Percentiles rank a stretch among this genome's conserved stretches.
Evolutionary conservation across 2,329 filamentous ascomycete genomes (phyloP).

Genomic region (Celoporthe dispersa): DNA sequence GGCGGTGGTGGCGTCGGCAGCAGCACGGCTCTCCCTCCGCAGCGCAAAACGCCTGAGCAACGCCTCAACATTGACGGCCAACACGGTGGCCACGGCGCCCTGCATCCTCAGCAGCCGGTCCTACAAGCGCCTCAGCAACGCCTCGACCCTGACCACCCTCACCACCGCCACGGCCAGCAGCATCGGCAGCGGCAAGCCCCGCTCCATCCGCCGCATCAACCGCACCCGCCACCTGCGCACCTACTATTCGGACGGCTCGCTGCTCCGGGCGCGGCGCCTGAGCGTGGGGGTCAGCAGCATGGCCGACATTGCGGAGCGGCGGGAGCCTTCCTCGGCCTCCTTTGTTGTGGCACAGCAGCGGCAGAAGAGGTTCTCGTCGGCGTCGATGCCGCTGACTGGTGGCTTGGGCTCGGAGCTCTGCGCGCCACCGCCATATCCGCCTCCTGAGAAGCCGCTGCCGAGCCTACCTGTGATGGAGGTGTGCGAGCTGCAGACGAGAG

Average conservation of each 20-base stretch:
- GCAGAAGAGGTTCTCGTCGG: slow-evolving; percentile 23
- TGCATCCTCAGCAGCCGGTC: slow-evolving; percentile 12
- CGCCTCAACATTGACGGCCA: slow-evolving; percentile 19
- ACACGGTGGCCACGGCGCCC: slow-evolving; percentile 21
- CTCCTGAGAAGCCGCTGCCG: slow-evolving; percentile 18
- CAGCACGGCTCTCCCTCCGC: slow-evolving; percentile 12
- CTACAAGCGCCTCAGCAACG: slow-evolving; percentile 19
- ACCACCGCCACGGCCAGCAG: slow-evolving; percentile 23
- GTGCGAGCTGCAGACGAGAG: slow-evolving; percentile 14
- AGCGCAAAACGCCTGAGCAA: slow-evolving; percentile 14
- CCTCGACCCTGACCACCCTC: slow-evolving; percentile 21
- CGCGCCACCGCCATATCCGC: slow-evolving; percentile 18
- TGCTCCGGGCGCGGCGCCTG: slow-evolving; percentile 14
- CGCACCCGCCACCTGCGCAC: slow-evolving; percentile 27
- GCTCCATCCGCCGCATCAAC: slow-evolving; percentile 24
- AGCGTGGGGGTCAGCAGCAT: slow-evolving; percentile 19
- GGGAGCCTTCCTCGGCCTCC: slow-evolving; percentile 15
- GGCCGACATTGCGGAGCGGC: slow-evolving; percentile 15
- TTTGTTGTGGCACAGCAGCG: slow-evolving; percentile 15
- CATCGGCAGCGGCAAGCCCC: slow-evolving; percentile 18
- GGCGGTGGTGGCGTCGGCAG: background rate
- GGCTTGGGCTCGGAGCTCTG: slow-evolving; percentile 4
- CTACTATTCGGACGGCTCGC: slow-evolving; percentile 26
- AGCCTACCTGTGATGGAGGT: slow-evolving; percentile 13
- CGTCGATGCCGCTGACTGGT: slow-evolving; percentile 6